These are phyloP conservation scores for Spirogloea muscicola DNA, from an alignment of 139 green algal genomes.

Conservation along the genomic window DNA sequence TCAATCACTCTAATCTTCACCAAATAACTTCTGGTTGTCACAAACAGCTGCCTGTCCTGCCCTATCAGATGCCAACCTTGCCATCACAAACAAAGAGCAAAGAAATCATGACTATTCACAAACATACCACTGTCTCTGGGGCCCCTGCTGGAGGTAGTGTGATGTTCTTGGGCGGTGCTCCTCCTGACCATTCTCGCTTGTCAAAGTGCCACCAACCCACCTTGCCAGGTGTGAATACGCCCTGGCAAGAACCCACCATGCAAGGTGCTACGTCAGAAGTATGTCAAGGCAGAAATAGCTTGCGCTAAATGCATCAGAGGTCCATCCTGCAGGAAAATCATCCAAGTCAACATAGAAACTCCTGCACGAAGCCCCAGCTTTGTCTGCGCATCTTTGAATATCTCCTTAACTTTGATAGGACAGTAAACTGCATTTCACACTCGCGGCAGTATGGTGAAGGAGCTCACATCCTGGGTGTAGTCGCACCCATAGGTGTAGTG, in stretches of 20 bases:
- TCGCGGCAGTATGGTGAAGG: neutral
- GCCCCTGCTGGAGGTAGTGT: slow-evolving; percentile 51
- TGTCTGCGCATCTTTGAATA: neutral
- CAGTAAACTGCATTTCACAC: neutral
- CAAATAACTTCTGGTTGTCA: neutral
- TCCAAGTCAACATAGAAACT: slow-evolving; percentile 58
- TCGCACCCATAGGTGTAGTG: slow-evolving; percentile 98
- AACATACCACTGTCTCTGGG: slow-evolving; percentile 30
- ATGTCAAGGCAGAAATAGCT: neutral
- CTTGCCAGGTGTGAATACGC: slow-evolving; percentile 56
- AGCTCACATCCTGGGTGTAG: slow-evolving; percentile 61
- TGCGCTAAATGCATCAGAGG: neutral
- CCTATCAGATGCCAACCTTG: neutral
- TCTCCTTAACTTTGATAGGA: neutral
- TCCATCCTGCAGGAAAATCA: slow-evolving; percentile 17
- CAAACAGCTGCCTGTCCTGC: neutral
- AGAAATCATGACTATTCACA: neutral
- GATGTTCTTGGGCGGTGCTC: slow-evolving; percentile 52
- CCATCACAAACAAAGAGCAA: neutral
- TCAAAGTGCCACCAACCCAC: slow-evolving; percentile 90
- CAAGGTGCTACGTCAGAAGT: neutral
- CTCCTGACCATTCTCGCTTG: slow-evolving; percentile 76
- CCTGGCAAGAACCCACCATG: slow-evolving; percentile 22
- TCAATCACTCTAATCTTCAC: neutral
- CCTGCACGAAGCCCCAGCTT: neutral